Conservation (phyloP, 768 basidiomycete genomes). For the Tricholoma terreum region DNA sequence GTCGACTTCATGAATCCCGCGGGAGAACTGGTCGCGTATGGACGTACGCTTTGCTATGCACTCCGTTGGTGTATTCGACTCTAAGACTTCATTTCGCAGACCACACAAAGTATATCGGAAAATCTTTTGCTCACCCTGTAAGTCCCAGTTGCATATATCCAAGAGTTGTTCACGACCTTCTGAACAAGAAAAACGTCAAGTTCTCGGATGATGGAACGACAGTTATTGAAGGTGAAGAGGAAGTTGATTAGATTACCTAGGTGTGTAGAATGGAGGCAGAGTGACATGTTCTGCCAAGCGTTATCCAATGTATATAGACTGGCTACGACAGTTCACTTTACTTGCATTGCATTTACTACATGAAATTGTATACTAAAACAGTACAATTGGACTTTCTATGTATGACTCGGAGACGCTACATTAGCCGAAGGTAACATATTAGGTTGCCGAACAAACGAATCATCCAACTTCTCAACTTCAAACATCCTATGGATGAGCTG, state of each 20-base stretch:
- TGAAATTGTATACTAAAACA: no score
- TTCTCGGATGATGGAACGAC: conserved; percentile 77
- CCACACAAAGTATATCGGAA: conserved; percentile 85
- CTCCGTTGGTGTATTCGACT: not conserved
- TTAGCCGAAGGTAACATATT: not conserved
- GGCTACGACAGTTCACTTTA: no score
- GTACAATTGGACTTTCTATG: no score
- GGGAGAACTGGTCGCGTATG: conserved; percentile 77
- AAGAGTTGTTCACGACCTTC: not conserved
- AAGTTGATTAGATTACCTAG: conserved; percentile 25
- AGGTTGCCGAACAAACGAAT: not conserved
- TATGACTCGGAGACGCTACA: no score
- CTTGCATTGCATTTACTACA: no score
- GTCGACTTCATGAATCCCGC: conserved; percentile 66
- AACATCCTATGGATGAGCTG: conserved; percentile 33
- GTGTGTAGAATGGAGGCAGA: not conserved
- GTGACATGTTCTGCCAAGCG: not conserved
- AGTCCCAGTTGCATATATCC: conserved; percentile 16
- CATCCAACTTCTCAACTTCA: not conserved
- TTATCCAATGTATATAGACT: not conserved
- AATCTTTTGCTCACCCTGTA: conserved; percentile 48
- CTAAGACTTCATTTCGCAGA: conserved; percentile 38
- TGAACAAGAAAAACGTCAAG: conserved; percentile 63
- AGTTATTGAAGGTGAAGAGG: conserved; percentile 61
- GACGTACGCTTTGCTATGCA: conserved; percentile 48